phyloP scores from a whole-genome alignment of 23 red algal genomes.

The Chondrus crispus region DNA sequence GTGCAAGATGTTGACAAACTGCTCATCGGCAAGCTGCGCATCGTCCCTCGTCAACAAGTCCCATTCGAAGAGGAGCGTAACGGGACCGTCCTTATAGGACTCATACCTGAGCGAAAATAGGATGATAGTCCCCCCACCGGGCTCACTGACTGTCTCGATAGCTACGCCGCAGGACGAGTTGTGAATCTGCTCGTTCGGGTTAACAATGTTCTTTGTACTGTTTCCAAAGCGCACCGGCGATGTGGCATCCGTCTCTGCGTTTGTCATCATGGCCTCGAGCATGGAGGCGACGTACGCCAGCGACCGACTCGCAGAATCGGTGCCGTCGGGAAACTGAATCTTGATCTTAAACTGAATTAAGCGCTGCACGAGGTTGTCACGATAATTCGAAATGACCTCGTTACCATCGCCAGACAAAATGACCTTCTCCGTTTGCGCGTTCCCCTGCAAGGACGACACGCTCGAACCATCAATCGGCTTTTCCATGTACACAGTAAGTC shows the following conservation, averaged over 20 bases:
- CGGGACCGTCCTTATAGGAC: constrained; percentile 34
- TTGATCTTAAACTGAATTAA: background rate
- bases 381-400: background rate
- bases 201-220: background rate
- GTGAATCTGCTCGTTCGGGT: background rate
- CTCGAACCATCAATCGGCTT: background rate
- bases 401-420: constrained; percentile 16
- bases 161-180: background rate
- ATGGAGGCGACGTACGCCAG: background rate
- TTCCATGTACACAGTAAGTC: constrained; percentile 23
- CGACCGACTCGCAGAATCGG: background rate
- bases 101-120: constrained; percentile 12
- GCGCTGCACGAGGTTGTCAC: constrained; percentile 6
- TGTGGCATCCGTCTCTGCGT: constrained; percentile 6
- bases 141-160: background rate
- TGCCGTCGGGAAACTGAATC: constrained; percentile 53
- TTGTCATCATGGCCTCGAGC: background rate
- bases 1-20: background rate
- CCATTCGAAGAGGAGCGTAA: constrained; percentile 13
- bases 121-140: background rate
- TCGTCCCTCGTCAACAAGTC: background rate
- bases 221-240: constrained; percentile 27
- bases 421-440: background rate
- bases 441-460: background rate
- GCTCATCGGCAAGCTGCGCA: background rate